Percentiles rank a stretch among this genome's conserved stretches.
Conservation (phyloP, 371 early-diverging fungal genomes). For the Nematocida ausubeli region DNA sequence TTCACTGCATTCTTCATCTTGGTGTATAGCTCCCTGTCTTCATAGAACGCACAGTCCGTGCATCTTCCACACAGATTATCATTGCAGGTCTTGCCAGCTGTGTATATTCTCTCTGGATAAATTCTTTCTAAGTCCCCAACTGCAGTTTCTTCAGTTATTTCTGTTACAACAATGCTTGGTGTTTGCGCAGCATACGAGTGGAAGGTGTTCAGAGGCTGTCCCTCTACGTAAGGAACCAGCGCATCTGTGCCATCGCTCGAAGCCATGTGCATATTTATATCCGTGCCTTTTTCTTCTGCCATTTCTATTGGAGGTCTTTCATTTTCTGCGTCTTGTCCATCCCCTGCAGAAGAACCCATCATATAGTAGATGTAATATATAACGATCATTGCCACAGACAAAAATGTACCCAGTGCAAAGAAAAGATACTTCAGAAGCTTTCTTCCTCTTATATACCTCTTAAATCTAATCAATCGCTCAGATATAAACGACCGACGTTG, state of each 20-base stretch:
- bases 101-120: background rate
- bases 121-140: background rate
- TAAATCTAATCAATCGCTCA: background rate
- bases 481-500: conserved; percentile 9
- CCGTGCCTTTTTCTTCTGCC: background rate
- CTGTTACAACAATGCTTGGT: background rate
- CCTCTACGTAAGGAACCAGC: background rate
- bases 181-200: background rate
- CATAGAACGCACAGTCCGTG: conserved; percentile 17
- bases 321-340: background rate
- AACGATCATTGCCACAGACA: background rate
- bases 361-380: conserved; percentile 4
- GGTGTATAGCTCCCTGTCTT: conserved; percentile 7
- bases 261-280: background rate
- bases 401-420: background rate
- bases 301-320: background rate
- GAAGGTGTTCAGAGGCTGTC: background rate
- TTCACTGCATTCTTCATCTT: background rate
- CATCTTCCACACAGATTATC: conserved; percentile 37
- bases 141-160: background rate
- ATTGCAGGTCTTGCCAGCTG: background rate
- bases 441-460: conserved; percentile 1
- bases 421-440: conserved; percentile 3
- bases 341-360: background rate
- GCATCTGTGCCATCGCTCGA: background rate